Evolutionary conservation across 768 basidiomycete species (phyloP).

Genomic region (Lepiota brunneoincarnata): DNA sequence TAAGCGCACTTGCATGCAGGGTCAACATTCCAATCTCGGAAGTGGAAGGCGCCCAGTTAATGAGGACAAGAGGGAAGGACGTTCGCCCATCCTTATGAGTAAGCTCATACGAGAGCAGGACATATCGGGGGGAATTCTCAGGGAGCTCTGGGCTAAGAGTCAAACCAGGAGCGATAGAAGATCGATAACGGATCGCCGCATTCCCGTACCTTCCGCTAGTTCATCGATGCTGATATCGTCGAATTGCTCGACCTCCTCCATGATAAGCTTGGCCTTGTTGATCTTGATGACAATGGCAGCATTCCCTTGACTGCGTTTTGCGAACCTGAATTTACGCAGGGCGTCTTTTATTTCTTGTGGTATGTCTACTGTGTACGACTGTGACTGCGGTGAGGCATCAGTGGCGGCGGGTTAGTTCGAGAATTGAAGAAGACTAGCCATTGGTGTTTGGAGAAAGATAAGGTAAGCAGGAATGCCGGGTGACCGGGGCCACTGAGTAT

Average conservation of each 20-base stretch:
- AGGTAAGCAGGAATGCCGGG: constrained; percentile 21
- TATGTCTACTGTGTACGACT: constrained; percentile 88
- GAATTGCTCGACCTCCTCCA: constrained; percentile 84
- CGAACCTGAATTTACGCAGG: constrained; percentile 76
- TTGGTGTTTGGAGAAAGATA: constrained; percentile 25
- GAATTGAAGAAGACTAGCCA: constrained; percentile 28
- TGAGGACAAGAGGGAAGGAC: constrained; percentile 79
- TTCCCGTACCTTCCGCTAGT: constrained; percentile 72
- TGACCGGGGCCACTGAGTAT: background rate
- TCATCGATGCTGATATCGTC: constrained; percentile 77
- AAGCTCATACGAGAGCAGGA: constrained; percentile 81
- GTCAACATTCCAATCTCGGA: constrained; percentile 77
- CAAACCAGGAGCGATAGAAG: background rate
- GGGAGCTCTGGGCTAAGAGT: constrained; percentile 63
- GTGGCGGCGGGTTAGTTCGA: constrained; percentile 6
- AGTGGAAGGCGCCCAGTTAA: constrained; percentile 85
- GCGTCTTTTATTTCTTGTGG: constrained; percentile 73
- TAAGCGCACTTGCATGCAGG: constrained; percentile 78
- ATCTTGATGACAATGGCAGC: constrained; percentile 89
- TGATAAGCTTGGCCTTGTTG: constrained; percentile 74
- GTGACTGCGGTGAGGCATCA: constrained; percentile 38
- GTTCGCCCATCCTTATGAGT: constrained; percentile 78
- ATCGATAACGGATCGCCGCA: no score
- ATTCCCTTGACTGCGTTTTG: constrained; percentile 69
- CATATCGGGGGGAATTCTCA: constrained; percentile 82